A percentile compares a stretch with the other conserved stretches of the same genome.
These are phyloP conservation scores for Arabidopsis hybrid DNA, from an alignment of 441 rosid genomes.

Conservation along the genomic window DNA sequence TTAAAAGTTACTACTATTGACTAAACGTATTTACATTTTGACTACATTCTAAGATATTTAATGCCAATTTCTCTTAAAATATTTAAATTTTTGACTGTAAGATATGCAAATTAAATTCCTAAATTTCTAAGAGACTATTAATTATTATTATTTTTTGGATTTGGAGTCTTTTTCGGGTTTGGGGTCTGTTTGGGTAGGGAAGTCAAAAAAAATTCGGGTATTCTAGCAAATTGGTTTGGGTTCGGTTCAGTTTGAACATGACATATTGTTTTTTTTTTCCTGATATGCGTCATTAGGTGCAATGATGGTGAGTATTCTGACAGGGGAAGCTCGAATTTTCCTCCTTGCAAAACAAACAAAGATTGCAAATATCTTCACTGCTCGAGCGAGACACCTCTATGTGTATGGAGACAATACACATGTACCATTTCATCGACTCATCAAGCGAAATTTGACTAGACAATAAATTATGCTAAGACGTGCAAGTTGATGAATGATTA, in stretches of 20 bases:
- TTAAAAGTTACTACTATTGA: background rate
- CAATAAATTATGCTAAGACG: background rate
- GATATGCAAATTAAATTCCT: background rate
- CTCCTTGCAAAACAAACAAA: conserved; percentile 27
- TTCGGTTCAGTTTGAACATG: background rate
- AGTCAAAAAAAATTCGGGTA: too few species aligned
- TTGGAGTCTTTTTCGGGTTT: too few species aligned
- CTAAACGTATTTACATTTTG: background rate
- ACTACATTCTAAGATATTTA: background rate
- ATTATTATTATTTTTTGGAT: too few species aligned
- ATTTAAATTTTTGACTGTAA: background rate
- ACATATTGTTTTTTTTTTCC: background rate
- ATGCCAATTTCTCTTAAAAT: background rate
- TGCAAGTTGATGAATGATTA: conserved; percentile 32
- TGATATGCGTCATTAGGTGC: background rate
- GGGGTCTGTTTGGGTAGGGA: too few species aligned
- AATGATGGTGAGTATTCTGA: conserved; percentile 18
- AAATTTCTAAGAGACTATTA: background rate
- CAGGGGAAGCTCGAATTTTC: conserved; percentile 21
- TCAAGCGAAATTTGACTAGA: background rate
- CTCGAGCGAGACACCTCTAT: conserved; percentile 19
- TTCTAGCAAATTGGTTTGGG: too few species aligned
- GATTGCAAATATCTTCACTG: conserved; percentile 31
- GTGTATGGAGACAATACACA: conserved; percentile 18
- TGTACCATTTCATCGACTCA: conserved; percentile 16